Evolutionary conservation across 306 rosid species (phyloP).

Genomic region (Ormosia semicastrata): DNA sequence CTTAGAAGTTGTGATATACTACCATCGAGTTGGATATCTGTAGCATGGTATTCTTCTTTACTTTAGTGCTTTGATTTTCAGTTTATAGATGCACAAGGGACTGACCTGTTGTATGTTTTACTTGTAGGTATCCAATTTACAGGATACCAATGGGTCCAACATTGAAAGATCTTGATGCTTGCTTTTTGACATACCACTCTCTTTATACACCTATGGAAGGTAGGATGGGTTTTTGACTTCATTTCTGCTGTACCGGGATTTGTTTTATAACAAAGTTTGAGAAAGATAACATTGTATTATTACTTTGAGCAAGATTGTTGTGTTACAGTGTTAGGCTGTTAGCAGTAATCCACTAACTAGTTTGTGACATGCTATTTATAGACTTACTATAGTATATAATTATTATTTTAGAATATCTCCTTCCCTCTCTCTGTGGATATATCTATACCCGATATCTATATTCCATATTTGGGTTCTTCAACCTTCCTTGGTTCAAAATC

Average conservation of each 20-base stretch:
- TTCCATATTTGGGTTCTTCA: not conserved
- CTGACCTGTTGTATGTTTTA: constrained; percentile 5
- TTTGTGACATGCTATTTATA: too few species aligned
- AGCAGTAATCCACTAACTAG: not conserved
- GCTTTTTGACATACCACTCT: constrained; percentile 69
- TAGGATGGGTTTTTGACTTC: constrained; percentile 21
- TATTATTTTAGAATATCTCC: too few species aligned
- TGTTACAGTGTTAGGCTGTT: not conserved
- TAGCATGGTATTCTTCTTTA: constrained; percentile 61
- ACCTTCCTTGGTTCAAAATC: not conserved
- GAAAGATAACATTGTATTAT: not conserved
- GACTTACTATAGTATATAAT: too few species aligned
- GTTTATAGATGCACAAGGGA: not conserved
- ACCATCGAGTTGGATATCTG: constrained; percentile 70
- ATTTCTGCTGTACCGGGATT: not conserved
- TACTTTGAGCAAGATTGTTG: not conserved
- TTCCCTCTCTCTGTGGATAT: too few species aligned
- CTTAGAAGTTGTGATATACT: constrained; percentile 68
- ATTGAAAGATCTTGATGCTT: constrained; percentile 69
- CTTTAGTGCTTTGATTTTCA: not conserved
- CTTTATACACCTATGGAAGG: constrained; percentile 57
- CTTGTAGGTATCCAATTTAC: constrained; percentile 76
- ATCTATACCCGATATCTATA: too few species aligned
- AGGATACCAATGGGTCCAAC: constrained; percentile 85
- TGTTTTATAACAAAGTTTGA: not conserved